phyloP scores from a whole-genome alignment of 306 rosid genomes.

The Datisca glomerata region DNA sequence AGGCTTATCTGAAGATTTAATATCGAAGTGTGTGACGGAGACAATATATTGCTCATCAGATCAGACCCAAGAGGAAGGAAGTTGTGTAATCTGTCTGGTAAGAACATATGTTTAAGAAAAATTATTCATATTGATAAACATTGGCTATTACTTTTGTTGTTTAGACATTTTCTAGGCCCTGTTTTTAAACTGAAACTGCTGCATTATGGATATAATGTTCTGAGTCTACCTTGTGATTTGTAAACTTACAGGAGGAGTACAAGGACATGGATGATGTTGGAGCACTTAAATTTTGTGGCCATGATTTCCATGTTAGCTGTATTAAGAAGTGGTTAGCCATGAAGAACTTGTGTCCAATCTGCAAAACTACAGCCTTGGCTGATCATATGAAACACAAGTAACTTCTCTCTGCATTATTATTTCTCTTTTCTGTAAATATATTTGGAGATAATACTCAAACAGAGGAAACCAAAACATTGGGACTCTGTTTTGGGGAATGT shows the following conservation, averaged over 20 bases:
- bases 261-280: conserved; percentile 9
- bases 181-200: no score
- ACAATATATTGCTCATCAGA: conserved; percentile 68
- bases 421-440: not conserved
- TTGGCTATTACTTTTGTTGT: no score
- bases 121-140: no score
- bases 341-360: conserved; percentile 72
- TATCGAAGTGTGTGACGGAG: conserved; percentile 59
- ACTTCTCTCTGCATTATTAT: not conserved
- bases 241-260: conserved; percentile 72
- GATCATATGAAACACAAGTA: conserved; percentile 42
- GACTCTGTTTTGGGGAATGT: not conserved
- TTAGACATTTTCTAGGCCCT: no score
- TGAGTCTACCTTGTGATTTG: no score
- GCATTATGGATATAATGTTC: no score
- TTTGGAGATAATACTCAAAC: conserved; percentile 1
- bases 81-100: conserved; percentile 70
- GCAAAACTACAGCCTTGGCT: conserved; percentile 48
- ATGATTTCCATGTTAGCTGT: conserved; percentile 71
- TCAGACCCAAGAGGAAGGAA: conserved; percentile 55
- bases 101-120: no score
- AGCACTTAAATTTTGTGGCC: not conserved
- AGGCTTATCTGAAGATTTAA: conserved; percentile 54
- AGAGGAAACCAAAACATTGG: not conserved
- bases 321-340: conserved; percentile 67